phyloP scores from a whole-genome alignment of 2,329 filamentous ascomycete species.

The Claviceps purpurea region DNA sequence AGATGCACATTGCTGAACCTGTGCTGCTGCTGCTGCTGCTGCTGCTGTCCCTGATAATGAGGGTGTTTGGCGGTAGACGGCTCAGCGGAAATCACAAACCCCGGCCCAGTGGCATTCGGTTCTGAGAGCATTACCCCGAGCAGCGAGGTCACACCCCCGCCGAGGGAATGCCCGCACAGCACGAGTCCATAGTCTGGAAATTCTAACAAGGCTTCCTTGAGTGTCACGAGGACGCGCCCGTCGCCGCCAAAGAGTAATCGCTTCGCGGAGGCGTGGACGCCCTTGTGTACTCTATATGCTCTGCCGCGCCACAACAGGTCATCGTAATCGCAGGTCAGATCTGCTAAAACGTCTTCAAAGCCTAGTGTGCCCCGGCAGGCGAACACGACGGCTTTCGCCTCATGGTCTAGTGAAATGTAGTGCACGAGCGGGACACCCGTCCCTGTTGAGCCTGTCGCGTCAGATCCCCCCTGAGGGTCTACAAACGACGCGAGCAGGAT shows the following conservation, averaged over 20 bases:
- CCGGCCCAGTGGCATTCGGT: slow-evolving; percentile 38
- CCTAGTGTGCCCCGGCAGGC: slow-evolving; percentile 59
- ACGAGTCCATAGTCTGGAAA: slow-evolving; percentile 58
- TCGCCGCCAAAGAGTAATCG: slow-evolving; percentile 55
- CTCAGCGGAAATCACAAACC: slow-evolving; percentile 48
- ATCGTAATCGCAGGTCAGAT: slow-evolving; percentile 64
- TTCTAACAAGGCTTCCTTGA: slow-evolving; percentile 51
- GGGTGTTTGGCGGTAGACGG: slow-evolving; percentile 17
- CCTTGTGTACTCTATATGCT: slow-evolving; percentile 59
- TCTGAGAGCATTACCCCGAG: slow-evolving; percentile 60
- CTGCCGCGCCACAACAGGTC: slow-evolving; percentile 49
- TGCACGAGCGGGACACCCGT: slow-evolving; percentile 59
- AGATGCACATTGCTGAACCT: slow-evolving; percentile 32
- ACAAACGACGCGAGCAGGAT: slow-evolving; percentile 58
- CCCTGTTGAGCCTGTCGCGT: slow-evolving; percentile 49
- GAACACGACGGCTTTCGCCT: slow-evolving; percentile 59
- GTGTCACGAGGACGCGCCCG: slow-evolving; percentile 50
- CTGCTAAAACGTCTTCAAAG: slow-evolving; percentile 60
- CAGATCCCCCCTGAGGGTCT: slow-evolving; percentile 53
- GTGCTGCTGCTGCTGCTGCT: background rate
- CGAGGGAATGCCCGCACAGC: slow-evolving; percentile 55
- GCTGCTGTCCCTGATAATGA: background rate
- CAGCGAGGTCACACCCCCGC: slow-evolving; percentile 55
- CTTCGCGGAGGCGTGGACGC: slow-evolving; percentile 57
- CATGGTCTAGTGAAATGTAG: slow-evolving; percentile 59